Evolutionary conservation across 2,329 filamentous ascomycete genomes (phyloP).

Genomic region (Thelonectria olida): DNA sequence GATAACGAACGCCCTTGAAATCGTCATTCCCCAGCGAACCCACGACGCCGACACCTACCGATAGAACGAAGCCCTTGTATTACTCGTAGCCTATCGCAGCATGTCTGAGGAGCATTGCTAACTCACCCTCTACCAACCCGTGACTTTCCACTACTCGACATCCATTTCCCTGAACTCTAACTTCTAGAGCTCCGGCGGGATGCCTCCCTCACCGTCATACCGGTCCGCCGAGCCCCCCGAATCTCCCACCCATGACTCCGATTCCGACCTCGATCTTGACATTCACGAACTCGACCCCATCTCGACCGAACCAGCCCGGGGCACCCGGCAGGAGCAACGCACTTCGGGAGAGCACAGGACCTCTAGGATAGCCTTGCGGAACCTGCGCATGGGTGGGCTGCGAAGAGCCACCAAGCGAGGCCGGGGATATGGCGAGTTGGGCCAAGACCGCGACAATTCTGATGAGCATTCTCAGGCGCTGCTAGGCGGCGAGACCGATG

Average conservation of each 20-base stretch:
- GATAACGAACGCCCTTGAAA: constrained; percentile 22
- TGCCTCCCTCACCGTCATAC: constrained; percentile 65
- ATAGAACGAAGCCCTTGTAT: constrained; percentile 4
- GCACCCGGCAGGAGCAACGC: constrained; percentile 39
- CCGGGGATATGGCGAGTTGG: constrained; percentile 69
- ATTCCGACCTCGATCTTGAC: constrained; percentile 80
- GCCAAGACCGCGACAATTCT: constrained; percentile 62
- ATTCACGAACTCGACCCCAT: constrained; percentile 81
- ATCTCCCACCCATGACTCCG: constrained; percentile 73
- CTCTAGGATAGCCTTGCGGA: constrained; percentile 75
- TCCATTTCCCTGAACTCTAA: constrained; percentile 11
- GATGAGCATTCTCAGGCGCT: constrained; percentile 75
- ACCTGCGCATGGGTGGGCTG: constrained; percentile 72
- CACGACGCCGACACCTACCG: not conserved
- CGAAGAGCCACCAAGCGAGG: constrained; percentile 64
- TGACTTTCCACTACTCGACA: constrained; percentile 23
- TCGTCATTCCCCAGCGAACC: constrained; percentile 7
- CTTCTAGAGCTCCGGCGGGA: constrained; percentile 51
- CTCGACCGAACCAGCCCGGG: constrained; percentile 48
- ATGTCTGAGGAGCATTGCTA: constrained; percentile 38
- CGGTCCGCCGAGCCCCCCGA: constrained; percentile 70
- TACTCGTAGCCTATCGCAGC: constrained; percentile 27
- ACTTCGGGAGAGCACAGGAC: constrained; percentile 53
- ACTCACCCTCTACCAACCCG: constrained; percentile 24
- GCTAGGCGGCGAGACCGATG: constrained; percentile 70